Conservation (phyloP, 257 asterid species). For the Capsicum baccatum region DNA sequence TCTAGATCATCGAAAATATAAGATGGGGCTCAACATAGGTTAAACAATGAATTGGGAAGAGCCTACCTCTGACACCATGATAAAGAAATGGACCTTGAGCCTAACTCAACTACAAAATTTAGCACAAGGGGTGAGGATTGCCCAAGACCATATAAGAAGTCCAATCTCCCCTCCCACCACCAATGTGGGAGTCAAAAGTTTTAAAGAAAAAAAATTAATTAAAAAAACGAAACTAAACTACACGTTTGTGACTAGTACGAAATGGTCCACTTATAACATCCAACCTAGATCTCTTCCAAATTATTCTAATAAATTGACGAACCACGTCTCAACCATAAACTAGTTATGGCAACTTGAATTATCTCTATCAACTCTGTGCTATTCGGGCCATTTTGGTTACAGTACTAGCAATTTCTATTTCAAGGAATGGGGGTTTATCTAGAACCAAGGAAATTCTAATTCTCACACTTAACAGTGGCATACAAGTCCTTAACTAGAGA, state of each 20-base stretch:
- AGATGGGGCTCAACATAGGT: neutral
- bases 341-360: neutral
- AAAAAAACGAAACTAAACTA: neutral
- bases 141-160: neutral
- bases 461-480: slow-evolving; percentile 2
- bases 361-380: slow-evolving; percentile 15
- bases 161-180: neutral
- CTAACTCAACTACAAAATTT: neutral
- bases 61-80: neutral
- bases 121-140: neutral
- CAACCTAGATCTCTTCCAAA: neutral
- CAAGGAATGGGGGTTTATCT: neutral
- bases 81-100: neutral
- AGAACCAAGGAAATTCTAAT: neutral
- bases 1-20: neutral
- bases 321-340: neutral
- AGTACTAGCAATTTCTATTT: neutral
- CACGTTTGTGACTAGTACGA: neutral
- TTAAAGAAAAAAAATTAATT: neutral
- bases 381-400: neutral
- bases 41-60: neutral
- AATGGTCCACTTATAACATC: neutral
- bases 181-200: neutral
- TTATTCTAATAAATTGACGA: slow-evolving; percentile 9
- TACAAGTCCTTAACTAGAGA: neutral